Percentiles rank a stretch among this genome's conserved stretches.
phyloP scores from a whole-genome alignment of 2,329 filamentous ascomycete genomes.

The Acrocalymma vagum region DNA sequence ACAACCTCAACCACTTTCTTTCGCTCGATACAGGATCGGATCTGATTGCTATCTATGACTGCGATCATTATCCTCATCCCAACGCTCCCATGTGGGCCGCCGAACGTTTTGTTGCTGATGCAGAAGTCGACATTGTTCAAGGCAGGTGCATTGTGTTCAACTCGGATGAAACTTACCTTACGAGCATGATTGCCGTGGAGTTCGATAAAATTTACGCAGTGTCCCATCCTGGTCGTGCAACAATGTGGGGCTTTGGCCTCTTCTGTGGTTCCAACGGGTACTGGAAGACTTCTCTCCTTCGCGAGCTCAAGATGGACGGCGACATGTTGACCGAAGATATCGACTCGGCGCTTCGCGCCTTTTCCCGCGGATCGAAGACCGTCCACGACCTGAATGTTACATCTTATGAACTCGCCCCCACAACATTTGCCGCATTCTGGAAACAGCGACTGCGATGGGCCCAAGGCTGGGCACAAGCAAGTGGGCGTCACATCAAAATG shows the following conservation, averaged over 20 bases:
- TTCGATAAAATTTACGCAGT: conserved; percentile 63
- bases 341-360: conserved; percentile 57
- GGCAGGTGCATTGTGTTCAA: conserved; percentile 61
- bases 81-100: conserved; percentile 59
- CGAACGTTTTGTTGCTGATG: conserved; percentile 55
- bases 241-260: conserved; percentile 58
- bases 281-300: conserved; percentile 55
- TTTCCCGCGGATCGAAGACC: conserved; percentile 53
- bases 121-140: conserved; percentile 58
- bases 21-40: conserved; percentile 54
- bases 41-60: conserved; percentile 59
- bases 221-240: conserved; percentile 57
- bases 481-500: conserved; percentile 52
- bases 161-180: conserved; percentile 52
- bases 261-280: conserved; percentile 61
- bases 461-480: conserved; percentile 61
- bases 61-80: conserved; percentile 60
- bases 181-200: conserved; percentile 59
- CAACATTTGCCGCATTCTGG: conserved; percentile 55
- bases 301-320: conserved; percentile 59
- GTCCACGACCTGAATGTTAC: conserved; percentile 60
- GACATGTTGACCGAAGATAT: conserved; percentile 61
- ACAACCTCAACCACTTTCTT: conserved; percentile 61
- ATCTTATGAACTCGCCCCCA: conserved; percentile 59
- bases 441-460: conserved; percentile 61